Percentiles rank a stretch among this genome's conserved stretches.
These are phyloP conservation scores for Neostapfia colusana DNA, from an alignment of 176 grass and related monocot species.

Conservation along the genomic window DNA sequence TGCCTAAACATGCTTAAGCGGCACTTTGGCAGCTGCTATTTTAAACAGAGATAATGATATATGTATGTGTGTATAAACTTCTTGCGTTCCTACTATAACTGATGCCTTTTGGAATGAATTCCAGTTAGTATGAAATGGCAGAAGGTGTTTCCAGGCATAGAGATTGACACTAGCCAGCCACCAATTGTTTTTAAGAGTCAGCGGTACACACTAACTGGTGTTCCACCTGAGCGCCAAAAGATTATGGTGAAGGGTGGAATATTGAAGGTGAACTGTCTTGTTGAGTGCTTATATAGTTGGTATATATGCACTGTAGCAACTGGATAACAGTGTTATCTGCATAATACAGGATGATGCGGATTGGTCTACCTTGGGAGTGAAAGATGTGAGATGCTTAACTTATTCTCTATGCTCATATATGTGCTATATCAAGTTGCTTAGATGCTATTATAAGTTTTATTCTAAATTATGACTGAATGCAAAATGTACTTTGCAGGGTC, in stretches of 20 bases:
- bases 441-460: neutral
- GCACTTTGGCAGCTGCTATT: too few species aligned
- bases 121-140: conserved; percentile 99
- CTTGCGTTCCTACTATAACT: conserved; percentile 12
- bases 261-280: conserved; percentile 67
- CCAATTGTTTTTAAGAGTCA: conserved; percentile 96
- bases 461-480: conserved; percentile 31
- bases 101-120: conserved; percentile 36
- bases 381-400: conserved; percentile 73
- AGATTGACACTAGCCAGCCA: conserved; percentile 84
- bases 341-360: conserved; percentile 90
- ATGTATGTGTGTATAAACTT: neutral
- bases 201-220: conserved; percentile 88
- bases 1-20: too few species aligned
- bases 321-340: conserved; percentile 23
- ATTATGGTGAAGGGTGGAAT: conserved; percentile 99
- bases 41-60: conserved; percentile 23
- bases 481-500: conserved; percentile 65
- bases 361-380: conserved; percentile 89
- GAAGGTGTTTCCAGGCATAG: conserved; percentile 79
- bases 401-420: conserved; percentile 30
- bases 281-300: conserved; percentile 25
- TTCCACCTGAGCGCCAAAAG: conserved; percentile 95
- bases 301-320: conserved; percentile 19
- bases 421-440: conserved; percentile 25